Base-by-base conservation (phyloP, 83 land plant genomes). In the Picea abies region DNA sequence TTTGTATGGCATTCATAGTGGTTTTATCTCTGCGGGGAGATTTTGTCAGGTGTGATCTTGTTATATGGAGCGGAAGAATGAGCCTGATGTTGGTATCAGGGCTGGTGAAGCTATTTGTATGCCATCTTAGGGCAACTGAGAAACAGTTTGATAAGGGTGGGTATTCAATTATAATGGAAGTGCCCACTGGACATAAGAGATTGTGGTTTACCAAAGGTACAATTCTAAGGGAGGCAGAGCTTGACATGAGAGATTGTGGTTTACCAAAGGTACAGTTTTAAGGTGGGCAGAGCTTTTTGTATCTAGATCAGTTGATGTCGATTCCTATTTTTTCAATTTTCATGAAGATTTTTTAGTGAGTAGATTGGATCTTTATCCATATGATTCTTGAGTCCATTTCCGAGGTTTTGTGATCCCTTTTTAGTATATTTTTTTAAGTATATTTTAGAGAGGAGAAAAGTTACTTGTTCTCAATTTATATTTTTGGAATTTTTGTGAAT, bases 201-300 rank as follows among this genome's bases (percentile, higher is more conserved):
- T 63, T 69, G 5, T 90, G 91, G 91, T 90, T 90, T 81, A 90
- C 91, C 23, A 90, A 90, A 67, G 85, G 81, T 52, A 90, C 89
- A 16, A 39, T 88, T n/a, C 78, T 88, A 68, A 90, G 91, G 90
- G 88, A 79, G 47, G 67, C 19, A 39, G 12, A 37, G 6, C 29
- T 29, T 29, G 29, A 35, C 35, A 35, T 2, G 83, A 82, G 14
- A 52, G 83, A 22, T 63, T 63, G 5, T 90, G 91, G 91, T 90
- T 90, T 81, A 90, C 91, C 23, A 90, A 90, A 67, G 85, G 81
- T 52, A 90, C 89, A 16, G 58, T 88, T 22, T 71, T 86, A 68
- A 90, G 91, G 90, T 90, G 65, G 47, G 67, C 19, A 39, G 14
- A 37, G 7, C n/a, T 78, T 23, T 12, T 32, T 82, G 63, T 25